Evolutionary conservation across 2,329 filamentous ascomycete genomes (phyloP).

Genomic region (Ophiocordyceps unilateralis): DNA sequence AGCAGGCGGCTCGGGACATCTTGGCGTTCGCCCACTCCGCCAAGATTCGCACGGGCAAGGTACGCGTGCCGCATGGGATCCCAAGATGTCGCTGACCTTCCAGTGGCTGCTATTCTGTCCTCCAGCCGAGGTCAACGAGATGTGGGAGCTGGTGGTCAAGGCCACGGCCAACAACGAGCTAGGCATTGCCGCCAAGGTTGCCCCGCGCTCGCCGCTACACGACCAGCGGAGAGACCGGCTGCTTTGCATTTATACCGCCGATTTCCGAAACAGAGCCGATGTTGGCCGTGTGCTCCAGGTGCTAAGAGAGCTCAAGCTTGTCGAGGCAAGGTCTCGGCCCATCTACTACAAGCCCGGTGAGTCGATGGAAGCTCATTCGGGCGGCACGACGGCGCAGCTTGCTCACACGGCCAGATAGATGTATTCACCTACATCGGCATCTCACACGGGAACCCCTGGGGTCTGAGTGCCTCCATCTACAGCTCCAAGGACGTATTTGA

Average conservation of each 20-base stretch:
- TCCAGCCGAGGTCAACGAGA: constrained; percentile 33
- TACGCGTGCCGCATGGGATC: constrained; percentile 12
- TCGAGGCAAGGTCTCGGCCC: constrained; percentile 24
- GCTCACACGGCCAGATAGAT: constrained; percentile 36
- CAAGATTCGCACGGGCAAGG: constrained; percentile 49
- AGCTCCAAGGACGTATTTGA: constrained; percentile 25
- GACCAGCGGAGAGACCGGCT: constrained; percentile 29
- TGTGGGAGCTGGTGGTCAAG: constrained; percentile 50
- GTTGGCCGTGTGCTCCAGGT: constrained; percentile 48
- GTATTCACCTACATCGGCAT: constrained; percentile 52
- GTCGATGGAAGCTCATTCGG: constrained; percentile 13
- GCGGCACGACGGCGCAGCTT: neutral
- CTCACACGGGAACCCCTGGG: constrained; percentile 40
- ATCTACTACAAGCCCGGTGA: constrained; percentile 68
- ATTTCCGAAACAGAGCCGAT: constrained; percentile 54
- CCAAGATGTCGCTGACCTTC: neutral
- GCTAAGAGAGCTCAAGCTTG: constrained; percentile 44
- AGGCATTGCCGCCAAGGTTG: constrained; percentile 56
- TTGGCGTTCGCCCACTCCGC: constrained; percentile 40
- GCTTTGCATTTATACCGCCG: constrained; percentile 62
- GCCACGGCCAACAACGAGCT: constrained; percentile 53
- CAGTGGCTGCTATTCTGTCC: constrained; percentile 62
- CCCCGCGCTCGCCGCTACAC: constrained; percentile 31
- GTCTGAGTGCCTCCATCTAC: constrained; percentile 41
- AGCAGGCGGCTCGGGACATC: constrained; percentile 35